Evolutionary conservation across 129 eudicot genomes (phyloP), one percentile per base, ranked within the genome.

Genomic region (Lactuca sativa): DNA sequence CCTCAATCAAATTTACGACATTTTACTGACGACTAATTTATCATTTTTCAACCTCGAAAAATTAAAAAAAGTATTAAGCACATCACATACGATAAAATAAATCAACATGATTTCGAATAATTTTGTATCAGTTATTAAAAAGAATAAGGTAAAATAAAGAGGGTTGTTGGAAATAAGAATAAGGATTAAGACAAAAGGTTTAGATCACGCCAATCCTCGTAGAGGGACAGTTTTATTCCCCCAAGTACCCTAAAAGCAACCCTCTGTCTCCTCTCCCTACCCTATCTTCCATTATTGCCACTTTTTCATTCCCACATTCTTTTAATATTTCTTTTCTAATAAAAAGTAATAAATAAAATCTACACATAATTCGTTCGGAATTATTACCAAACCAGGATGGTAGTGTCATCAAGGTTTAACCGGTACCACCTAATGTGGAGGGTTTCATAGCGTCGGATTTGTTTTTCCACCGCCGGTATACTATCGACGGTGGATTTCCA

Each of bases 161-260:
- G 5, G 72, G 79, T 67, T 62, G 86, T 82, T 79, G 77, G 32
- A 59, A 12, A 47, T 48, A 66, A 18, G 80, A 71, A 73, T 33
- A 74, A 15, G 80, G 77, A 74, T 68, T 62, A 67, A 64, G 79
- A 75, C 80, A 84, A 80, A 83, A 73, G 82, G 74, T 77, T 9
- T n/a, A 70, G 76, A 76, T 62, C 76, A 76, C 76, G 81, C 80
- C 70, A 76, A 69, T 76, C 80, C 75, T 76, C 70, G 81, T 76
- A 69, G 71, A 69, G 81, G 80, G 81, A 76, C 81, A 69, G 43
- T 69, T 76, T 68, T 76, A 76, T 76, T 76, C 75, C 64, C 51
- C 60, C 41, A 67, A 49, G 74, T 75, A 67, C 80, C 80, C 75
- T 40, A 76, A 76, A 76, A 76, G 81, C 75, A 76, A 76, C 75